phyloP scores from a whole-genome alignment of 495 filamentous ascomycete genomes.

The Talaromyces liani region DNA sequence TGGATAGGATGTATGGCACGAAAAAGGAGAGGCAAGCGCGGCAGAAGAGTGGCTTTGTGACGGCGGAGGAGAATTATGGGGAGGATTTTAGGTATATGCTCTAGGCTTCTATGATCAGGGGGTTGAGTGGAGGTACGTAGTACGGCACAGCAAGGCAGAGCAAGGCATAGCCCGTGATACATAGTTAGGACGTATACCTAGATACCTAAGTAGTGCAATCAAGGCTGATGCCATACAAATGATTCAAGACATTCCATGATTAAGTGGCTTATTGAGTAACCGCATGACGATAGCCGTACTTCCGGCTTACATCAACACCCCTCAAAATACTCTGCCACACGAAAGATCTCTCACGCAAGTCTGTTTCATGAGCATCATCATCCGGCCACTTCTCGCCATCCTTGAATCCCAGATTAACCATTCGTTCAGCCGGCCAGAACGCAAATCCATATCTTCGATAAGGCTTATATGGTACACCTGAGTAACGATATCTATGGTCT shows the following conservation, averaged over 20 bases:
- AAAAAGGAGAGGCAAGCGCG: constrained; percentile 17
- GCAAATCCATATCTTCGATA: background rate
- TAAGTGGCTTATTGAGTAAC: background rate
- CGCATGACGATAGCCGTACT: background rate
- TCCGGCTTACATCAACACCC: background rate
- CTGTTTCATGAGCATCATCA: background rate
- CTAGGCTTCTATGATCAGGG: constrained; percentile 15
- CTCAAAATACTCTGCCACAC: background rate
- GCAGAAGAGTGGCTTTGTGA: constrained; percentile 16
- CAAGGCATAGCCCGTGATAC: background rate
- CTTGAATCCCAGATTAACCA: background rate
- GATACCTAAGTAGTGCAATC: background rate
- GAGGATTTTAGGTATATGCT: constrained; percentile 40
- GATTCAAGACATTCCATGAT: background rate
- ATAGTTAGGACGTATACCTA: background rate
- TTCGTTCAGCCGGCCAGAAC: background rate
- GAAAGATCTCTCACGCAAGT: background rate
- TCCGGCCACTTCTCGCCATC: background rate
- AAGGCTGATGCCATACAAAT: background rate
- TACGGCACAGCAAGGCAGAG: background rate
- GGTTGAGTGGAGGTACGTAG: background rate
- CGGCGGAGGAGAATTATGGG: constrained; percentile 45
- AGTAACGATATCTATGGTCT: background rate
- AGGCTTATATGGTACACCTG: background rate
- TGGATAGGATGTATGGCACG: constrained; percentile 44